Evolutionary conservation across 352 stramenopile species (phyloP).

Genomic region (Globisporangium acanthophoron): DNA sequence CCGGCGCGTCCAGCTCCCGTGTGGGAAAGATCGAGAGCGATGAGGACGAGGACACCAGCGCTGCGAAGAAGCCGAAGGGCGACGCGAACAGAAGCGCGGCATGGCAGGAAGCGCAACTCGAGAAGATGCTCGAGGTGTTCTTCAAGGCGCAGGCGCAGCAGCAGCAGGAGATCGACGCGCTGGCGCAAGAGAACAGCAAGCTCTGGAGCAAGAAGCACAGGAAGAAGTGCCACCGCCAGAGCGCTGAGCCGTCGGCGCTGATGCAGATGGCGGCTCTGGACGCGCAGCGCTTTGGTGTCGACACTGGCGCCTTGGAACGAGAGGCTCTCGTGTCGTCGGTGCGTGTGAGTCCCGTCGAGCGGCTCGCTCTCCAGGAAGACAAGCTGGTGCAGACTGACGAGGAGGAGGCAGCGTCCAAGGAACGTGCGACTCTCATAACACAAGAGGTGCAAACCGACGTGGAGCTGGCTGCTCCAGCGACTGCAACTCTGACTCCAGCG

Average conservation of each 20-base stretch:
- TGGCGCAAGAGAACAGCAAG: conserved; percentile 59
- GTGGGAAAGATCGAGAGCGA: conserved; percentile 49
- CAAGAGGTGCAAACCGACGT: conserved; percentile 30
- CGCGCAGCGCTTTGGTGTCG: conserved; percentile 54
- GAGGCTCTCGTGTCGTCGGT: not conserved
- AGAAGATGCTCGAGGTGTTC: conserved; percentile 59
- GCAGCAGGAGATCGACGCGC: conserved; percentile 50
- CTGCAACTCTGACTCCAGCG: not conserved
- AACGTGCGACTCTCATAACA: not conserved
- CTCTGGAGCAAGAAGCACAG: conserved; percentile 36
- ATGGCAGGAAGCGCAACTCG: conserved; percentile 35
- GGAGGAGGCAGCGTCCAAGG: conserved; percentile 20
- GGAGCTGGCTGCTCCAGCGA: not conserved
- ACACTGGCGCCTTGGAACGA: conserved; percentile 22
- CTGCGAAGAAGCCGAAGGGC: conserved; percentile 2
- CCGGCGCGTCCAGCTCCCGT: conserved; percentile 14
- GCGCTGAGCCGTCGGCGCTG: conserved; percentile 18
- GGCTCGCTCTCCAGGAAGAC: conserved; percentile 24
- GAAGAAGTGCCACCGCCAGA: conserved; percentile 2
- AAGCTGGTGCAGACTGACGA: conserved; percentile 59
- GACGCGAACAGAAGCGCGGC: not conserved
- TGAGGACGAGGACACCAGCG: conserved; percentile 14
- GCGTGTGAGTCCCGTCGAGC: not conserved
- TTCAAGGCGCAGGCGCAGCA: conserved; percentile 50
- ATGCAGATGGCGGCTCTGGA: conserved; percentile 58